Conservation (phyloP, 2,329 filamentous ascomycete species). For the Didymella arachidicola region DNA sequence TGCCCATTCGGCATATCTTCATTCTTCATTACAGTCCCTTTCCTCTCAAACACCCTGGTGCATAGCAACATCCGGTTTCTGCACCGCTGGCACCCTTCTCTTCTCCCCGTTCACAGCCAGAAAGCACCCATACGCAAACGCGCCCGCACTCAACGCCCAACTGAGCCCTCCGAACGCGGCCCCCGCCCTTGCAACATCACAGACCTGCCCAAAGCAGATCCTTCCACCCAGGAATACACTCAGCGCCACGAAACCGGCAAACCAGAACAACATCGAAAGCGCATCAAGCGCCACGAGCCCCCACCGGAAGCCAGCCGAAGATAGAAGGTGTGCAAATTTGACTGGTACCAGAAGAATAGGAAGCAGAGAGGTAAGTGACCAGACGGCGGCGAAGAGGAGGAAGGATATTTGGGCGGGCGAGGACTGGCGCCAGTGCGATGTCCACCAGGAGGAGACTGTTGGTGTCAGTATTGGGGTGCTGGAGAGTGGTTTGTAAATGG, state of each 20-base stretch:
- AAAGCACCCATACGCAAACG: conserved; percentile 27
- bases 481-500: neutral
- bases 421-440: conserved; percentile 59
- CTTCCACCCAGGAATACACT: conserved; percentile 69
- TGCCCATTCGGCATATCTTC: neutral
- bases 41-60: conserved; percentile 50
- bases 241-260: conserved; percentile 81
- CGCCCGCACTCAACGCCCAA: conserved; percentile 61
- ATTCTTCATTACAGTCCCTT: neutral
- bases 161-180: conserved; percentile 72
- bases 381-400: conserved; percentile 79
- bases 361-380: conserved; percentile 71
- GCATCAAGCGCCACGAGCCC: conserved; percentile 70
- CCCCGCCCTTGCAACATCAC: conserved; percentile 68
- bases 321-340: conserved; percentile 55
- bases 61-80: conserved; percentile 47
- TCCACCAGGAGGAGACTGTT: conserved; percentile 65
- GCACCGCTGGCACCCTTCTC: conserved; percentile 25
- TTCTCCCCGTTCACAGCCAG: conserved; percentile 46
- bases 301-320: conserved; percentile 64
- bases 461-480: conserved; percentile 4
- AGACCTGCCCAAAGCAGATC: conserved; percentile 63
- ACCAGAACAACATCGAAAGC: conserved; percentile 87
- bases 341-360: conserved; percentile 75
- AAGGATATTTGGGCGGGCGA: conserved; percentile 72